phyloP scores from a whole-genome alignment of 2,329 filamentous ascomycete genomes.

The Trichoderma sp. region DNA sequence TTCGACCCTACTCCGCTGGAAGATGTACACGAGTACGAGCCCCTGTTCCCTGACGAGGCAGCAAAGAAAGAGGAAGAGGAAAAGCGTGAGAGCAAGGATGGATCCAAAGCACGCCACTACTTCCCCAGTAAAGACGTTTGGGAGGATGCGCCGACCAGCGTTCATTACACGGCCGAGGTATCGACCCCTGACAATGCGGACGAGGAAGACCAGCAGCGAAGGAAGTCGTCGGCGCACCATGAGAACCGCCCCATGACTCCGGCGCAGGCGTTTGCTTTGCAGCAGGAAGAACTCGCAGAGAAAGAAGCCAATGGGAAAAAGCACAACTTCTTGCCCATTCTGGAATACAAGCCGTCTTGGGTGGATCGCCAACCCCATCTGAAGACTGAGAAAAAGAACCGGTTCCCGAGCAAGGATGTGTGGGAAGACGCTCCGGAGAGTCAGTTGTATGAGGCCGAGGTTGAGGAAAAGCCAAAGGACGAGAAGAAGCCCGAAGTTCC shows the following conservation, averaged over 20 bases:
- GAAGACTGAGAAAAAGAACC: constrained; percentile 52
- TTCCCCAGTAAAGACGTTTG: constrained; percentile 96
- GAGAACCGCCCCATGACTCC: constrained; percentile 50
- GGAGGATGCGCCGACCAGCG: constrained; percentile 90
- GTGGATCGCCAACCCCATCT: constrained; percentile 48
- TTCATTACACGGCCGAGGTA: constrained; percentile 76
- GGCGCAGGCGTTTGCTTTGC: constrained; percentile 62
- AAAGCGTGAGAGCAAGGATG: constrained; percentile 34
- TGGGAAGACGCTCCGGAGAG: constrained; percentile 94
- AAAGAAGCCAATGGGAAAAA: constrained; percentile 41
- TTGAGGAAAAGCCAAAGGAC: constrained; percentile 41
- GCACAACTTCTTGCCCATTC: constrained; percentile 30
- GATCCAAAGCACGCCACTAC: constrained; percentile 57
- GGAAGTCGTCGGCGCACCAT: constrained; percentile 29
- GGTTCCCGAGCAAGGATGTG: constrained; percentile 87
- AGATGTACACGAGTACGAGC: constrained; percentile 91
- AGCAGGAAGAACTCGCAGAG: constrained; percentile 63
- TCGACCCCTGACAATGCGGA: constrained; percentile 64
- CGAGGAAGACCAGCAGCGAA: constrained; percentile 25
- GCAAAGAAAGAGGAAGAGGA: constrained; percentile 39
- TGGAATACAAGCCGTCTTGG: constrained; percentile 43
- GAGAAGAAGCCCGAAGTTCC: constrained; percentile 26
- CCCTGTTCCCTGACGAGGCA: constrained; percentile 80
- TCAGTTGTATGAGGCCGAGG: constrained; percentile 72
- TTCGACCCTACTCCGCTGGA: constrained; percentile 69